These are phyloP conservation scores for Pseudopithomyces maydicus DNA, from an alignment of 2,329 filamentous ascomycete species.

Conservation along the genomic window DNA sequence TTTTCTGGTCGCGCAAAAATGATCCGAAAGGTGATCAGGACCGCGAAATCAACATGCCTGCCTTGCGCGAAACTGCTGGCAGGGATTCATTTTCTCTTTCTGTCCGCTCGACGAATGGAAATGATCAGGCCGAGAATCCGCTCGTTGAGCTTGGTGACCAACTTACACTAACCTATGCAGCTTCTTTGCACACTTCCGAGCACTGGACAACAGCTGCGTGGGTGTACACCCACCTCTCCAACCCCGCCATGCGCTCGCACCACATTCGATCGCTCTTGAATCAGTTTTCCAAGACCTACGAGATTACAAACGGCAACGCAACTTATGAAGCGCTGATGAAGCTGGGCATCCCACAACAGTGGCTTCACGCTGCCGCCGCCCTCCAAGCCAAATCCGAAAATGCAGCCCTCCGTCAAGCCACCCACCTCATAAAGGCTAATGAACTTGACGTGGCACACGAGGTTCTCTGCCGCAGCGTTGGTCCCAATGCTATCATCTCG, in stretches of 20 bases:
- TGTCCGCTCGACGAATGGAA: conserved; percentile 27
- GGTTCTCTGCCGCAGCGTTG: conserved; percentile 80
- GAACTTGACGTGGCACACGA: conserved; percentile 82
- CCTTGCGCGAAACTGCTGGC: conserved; percentile 22
- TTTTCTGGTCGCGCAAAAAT: conserved; percentile 43
- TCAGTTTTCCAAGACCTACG: conserved; percentile 68
- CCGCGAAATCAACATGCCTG: conserved; percentile 40
- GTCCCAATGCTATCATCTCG: conserved; percentile 80
- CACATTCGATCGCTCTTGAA: conserved; percentile 69
- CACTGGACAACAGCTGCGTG: conserved; percentile 64
- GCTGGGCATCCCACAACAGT: conserved; percentile 72
- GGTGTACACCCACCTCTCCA: conserved; percentile 76
- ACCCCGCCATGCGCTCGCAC: conserved; percentile 67
- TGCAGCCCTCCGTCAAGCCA: conserved; percentile 63
- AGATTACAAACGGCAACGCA: conserved; percentile 60
- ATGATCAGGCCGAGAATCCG: conserved; percentile 58
- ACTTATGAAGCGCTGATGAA: conserved; percentile 66
- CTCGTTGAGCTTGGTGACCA: conserved; percentile 62
- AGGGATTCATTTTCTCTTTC: conserved; percentile 30
- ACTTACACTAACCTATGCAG: conserved; percentile 57
- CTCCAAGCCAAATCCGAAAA: conserved; percentile 76
- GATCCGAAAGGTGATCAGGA: conserved; percentile 30
- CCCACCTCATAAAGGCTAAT: conserved; percentile 76
- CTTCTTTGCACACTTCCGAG: conserved; percentile 40
- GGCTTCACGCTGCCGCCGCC: conserved; percentile 89